A percentile compares a stretch with the other conserved stretches of the same genome.
These are phyloP conservation scores for Candida alai DNA, from an alignment of 805 yeast genomes.

Conservation along the genomic window DNA sequence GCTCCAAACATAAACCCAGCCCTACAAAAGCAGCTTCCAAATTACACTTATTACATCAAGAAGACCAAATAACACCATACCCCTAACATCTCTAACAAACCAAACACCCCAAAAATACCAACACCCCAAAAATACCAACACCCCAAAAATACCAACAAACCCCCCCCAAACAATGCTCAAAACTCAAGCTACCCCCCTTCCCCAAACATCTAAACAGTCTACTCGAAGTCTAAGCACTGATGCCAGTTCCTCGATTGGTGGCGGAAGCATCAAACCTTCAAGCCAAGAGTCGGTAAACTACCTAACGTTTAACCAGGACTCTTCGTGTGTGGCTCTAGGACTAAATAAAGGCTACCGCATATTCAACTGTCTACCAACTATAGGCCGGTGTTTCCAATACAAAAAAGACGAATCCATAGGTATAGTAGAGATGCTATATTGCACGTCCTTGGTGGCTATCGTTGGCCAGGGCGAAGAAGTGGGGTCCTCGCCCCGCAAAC, in stretches of 20 bases:
- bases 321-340: conserved; percentile 74
- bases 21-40: too few species aligned
- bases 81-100: too few species aligned
- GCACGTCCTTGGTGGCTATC: conserved; percentile 80
- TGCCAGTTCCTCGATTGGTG: conserved; percentile 11
- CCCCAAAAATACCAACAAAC: too few species aligned
- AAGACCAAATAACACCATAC: too few species aligned
- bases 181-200: conserved; percentile 8
- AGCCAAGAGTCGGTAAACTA: conserved; percentile 33
- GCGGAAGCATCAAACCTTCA: conserved; percentile 9
- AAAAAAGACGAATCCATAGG: conserved; percentile 52
- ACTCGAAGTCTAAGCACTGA: conserved; percentile 7
- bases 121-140: too few species aligned
- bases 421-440: conserved; percentile 84
- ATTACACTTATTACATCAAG: too few species aligned
- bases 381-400: conserved; percentile 30
- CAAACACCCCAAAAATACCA: too few species aligned
- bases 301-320: conserved; percentile 81
- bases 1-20: too few species aligned
- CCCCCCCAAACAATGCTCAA: too few species aligned
- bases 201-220: conserved; percentile 6
- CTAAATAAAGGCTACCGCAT: conserved; percentile 62
- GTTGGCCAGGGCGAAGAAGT: conserved; percentile 77
- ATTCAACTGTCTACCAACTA: conserved; percentile 64
- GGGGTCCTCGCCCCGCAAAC: conserved; percentile 70